Evolutionary conservation across 805 yeast species (phyloP).

Genomic region (Wickerhamomyces pijperi): DNA sequence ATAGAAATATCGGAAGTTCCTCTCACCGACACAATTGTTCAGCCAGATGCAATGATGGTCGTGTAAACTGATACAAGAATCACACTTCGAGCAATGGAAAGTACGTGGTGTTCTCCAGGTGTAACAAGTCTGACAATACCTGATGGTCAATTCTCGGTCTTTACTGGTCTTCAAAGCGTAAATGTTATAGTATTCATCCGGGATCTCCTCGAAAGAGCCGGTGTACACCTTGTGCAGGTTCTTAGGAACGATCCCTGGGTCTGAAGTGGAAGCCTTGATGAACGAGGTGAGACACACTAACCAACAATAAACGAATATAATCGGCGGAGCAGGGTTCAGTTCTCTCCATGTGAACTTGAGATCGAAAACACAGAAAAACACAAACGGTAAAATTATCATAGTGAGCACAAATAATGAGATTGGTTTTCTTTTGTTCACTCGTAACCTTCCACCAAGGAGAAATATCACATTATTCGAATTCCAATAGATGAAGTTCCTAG

Average conservation of each 20-base stretch:
- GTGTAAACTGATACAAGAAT: constrained; percentile 36
- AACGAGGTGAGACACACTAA: constrained; percentile 34
- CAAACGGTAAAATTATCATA: constrained; percentile 30
- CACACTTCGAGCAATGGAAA: constrained; percentile 65
- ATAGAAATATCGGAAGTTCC: constrained; percentile 57
- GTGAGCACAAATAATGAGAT: constrained; percentile 26
- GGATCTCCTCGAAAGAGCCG: constrained; percentile 27
- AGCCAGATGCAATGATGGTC: constrained; percentile 42
- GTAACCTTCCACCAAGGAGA: constrained; percentile 55
- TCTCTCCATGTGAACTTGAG: constrained; percentile 33
- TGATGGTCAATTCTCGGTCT: constrained; percentile 26
- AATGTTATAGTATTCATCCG: constrained; percentile 45
- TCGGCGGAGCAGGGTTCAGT: constrained; percentile 42
- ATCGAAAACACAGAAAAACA: constrained; percentile 44
- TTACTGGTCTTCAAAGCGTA: constrained; percentile 35
- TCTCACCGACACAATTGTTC: constrained; percentile 66
- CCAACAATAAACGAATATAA: constrained; percentile 53
- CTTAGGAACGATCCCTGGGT: constrained; percentile 61
- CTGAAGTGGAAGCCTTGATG: constrained; percentile 43
- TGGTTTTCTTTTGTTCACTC: constrained; percentile 31
- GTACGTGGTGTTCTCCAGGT: constrained; percentile 73
- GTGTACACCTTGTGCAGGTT: constrained; percentile 42
- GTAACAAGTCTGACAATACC: constrained; percentile 54
- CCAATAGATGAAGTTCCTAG: constrained; percentile 33
- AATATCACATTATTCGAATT: constrained; percentile 32